Conservation (phyloP, 352 stramenopile genomes). For the Pythium chondricola region DNA sequence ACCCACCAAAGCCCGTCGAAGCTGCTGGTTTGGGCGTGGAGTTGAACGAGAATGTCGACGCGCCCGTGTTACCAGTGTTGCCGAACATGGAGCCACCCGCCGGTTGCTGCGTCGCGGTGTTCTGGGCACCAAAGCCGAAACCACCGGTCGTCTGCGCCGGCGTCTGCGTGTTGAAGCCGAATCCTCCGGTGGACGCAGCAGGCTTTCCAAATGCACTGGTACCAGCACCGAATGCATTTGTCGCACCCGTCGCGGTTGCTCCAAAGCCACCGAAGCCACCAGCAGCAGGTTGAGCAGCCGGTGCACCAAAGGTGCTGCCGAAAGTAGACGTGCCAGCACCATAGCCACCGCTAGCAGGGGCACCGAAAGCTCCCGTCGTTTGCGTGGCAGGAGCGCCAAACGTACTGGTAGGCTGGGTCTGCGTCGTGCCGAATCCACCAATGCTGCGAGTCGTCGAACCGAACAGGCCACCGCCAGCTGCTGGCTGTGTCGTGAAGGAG, state of each 20-base stretch:
- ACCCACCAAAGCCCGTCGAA: conserved; percentile 18
- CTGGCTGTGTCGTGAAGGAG: conserved; percentile 5
- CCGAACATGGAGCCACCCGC: conserved; percentile 39
- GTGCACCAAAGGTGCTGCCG: conserved; percentile 33
- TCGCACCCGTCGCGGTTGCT: background rate
- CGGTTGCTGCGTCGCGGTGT: conserved; percentile 17
- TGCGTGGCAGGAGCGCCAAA: conserved; percentile 17
- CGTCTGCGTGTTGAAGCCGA: conserved; percentile 16
- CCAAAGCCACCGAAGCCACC: conserved; percentile 37
- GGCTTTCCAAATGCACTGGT: conserved; percentile 13
- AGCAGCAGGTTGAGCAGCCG: conserved; percentile 26
- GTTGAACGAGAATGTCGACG: conserved; percentile 16
- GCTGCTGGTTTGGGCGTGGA: conserved; percentile 6
- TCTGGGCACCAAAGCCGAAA: conserved; percentile 38
- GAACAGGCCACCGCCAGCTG: conserved; percentile 13
- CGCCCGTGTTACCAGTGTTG: conserved; percentile 20
- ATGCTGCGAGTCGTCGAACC: conserved; percentile 18
- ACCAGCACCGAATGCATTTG: conserved; percentile 8
- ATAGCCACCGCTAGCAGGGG: conserved; percentile 10
- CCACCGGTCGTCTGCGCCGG: conserved; percentile 27
- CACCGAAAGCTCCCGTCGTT: conserved; percentile 35
- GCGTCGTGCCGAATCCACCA: conserved; percentile 8
- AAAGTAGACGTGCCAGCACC: conserved; percentile 8
- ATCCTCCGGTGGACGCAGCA: conserved; percentile 1
- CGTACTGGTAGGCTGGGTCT: conserved; percentile 7